Evolutionary conservation across 352 stramenopile genomes (phyloP), one percentile per base, ranked within the genome.

Genomic region (Phytophthora pistaciae): DNA sequence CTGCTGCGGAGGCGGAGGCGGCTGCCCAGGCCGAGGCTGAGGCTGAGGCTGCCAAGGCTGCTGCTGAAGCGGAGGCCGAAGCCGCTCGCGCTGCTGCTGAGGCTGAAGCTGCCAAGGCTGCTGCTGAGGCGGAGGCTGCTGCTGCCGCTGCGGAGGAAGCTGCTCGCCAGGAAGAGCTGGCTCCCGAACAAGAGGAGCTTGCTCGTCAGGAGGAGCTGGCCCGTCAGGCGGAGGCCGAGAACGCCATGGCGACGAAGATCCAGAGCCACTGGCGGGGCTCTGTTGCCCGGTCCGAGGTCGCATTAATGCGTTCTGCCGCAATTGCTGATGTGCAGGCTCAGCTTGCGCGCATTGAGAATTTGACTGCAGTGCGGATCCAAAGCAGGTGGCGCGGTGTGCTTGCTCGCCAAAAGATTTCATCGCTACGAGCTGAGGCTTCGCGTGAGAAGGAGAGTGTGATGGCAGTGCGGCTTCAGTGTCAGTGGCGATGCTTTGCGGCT

Each of bases 311-410:
- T 8, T 42, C 36, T 16, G 36, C 36, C 36, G 76, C 68, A 1
- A 77, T 78, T 42, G 56, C 69, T 11, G 64, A 78, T 33, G 65
- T 75, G 3, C 31, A 72, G 21, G 56, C 53, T 5, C 72, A 72
- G 8, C 54, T 75, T 27, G 42, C 58, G n/a, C 36, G 64, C 7
- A 75, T 82, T 21, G 64, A 78, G 29, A 70, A 78, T 42, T 14
- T 65, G 10, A 85, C 79, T 49, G 80, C 77, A 0, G 18, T 59
- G 1, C 40, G 23, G 20, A 78, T 87, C 46, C 80, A 87, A 52
- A 60, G 68, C 11, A 42, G n/a, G 18, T 87, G 80, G 80, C 77
- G 80, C 25, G 53, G 75, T 27, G 29, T 64, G 5, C 27, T 70
- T 38, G 65, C 65, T 21, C 60, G 65, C 29, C 21, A 50, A 9